Percentiles rank a stretch among this genome's conserved stretches.
Conservation (phyloP, 176 grass and related monocot species). For the Saccharum officinarum region DNA sequence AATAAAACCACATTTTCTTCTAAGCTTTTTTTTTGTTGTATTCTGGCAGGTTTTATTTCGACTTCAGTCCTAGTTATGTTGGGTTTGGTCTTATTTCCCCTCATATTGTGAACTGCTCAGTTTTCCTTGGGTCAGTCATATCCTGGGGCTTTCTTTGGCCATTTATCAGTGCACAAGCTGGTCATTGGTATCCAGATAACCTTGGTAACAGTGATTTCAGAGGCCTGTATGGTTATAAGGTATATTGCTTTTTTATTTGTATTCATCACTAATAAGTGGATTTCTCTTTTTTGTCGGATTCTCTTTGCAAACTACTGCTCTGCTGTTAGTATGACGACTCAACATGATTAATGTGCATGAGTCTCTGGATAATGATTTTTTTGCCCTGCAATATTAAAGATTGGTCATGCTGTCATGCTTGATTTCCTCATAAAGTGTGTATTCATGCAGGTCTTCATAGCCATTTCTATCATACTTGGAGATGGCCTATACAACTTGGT, state of each 20-base stretch:
- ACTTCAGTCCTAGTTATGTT: slow-evolving; percentile 59
- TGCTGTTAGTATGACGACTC: background rate
- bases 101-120: slow-evolving; percentile 51
- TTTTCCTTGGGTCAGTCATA: slow-evolving; percentile 52
- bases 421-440: slow-evolving; percentile 20
- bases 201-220: slow-evolving; percentile 48
- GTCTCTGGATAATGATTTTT: background rate
- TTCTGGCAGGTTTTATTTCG: slow-evolving; percentile 46
- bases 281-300: slow-evolving; percentile 8
- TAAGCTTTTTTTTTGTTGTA: background rate
- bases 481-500: slow-evolving; percentile 59
- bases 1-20: background rate
- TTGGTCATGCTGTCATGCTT: background rate
- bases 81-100: slow-evolving; percentile 59
- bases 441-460: slow-evolving; percentile 41
- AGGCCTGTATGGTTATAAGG: slow-evolving; percentile 57
- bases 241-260: slow-evolving; percentile 8
- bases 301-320: background rate
- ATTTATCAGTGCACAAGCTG: slow-evolving; percentile 40
- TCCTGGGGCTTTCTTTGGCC: slow-evolving; percentile 58
- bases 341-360: background rate
- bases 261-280: background rate
- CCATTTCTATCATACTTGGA: slow-evolving; percentile 55
- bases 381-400: background rate
- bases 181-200: slow-evolving; percentile 58